Conservation (phyloP, 495 filamentous ascomycete genomes). For the Pyrenopolyporus hunteri region DNA sequence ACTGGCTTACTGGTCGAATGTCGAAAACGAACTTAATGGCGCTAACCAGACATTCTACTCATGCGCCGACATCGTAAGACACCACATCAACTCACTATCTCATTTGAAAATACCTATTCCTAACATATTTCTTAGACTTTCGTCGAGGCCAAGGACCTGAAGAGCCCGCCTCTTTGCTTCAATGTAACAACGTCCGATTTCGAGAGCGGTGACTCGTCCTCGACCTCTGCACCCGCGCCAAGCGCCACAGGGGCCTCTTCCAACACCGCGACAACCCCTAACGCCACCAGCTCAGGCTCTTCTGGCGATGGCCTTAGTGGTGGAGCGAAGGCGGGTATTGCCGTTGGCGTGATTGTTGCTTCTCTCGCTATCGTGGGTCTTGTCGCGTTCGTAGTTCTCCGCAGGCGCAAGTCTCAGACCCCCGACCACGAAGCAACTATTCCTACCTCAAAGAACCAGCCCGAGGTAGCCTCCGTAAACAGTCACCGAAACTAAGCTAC, state of each 20-base stretch:
- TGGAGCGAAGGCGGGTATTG: slow-evolving; percentile 56
- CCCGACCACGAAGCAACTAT: slow-evolving; percentile 13
- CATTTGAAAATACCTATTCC: background rate
- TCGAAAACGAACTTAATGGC: slow-evolving; percentile 45
- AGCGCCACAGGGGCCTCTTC: slow-evolving; percentile 14
- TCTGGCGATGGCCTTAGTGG: slow-evolving; percentile 44
- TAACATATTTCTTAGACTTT: slow-evolving; percentile 42
- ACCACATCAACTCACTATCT: background rate
- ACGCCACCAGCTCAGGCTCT: slow-evolving; percentile 2
- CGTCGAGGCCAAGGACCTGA: slow-evolving; percentile 49
- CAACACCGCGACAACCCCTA: background rate
- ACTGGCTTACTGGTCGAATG: slow-evolving; percentile 54
- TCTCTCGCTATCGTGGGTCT: slow-evolving; percentile 35
- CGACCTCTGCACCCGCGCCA: slow-evolving; percentile 13
- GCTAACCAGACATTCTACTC: slow-evolving; percentile 58
- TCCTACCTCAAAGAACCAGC: slow-evolving; percentile 9
- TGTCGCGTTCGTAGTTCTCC: slow-evolving; percentile 35
- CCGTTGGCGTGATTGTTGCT: slow-evolving; percentile 53
- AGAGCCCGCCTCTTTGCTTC: slow-evolving; percentile 53
- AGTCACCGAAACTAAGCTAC: slow-evolving; percentile 22
- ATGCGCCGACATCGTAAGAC: slow-evolving; percentile 54
- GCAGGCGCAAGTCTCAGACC: slow-evolving; percentile 18
- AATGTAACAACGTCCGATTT: slow-evolving; percentile 53
- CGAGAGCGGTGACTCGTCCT: slow-evolving; percentile 33
- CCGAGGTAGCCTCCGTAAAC: slow-evolving; percentile 36